A percentile compares a stretch with the other conserved stretches of the same genome.
Evolutionary conservation across 495 filamentous ascomycete genomes (phyloP).

Genomic region (Neurospora intermedia): DNA sequence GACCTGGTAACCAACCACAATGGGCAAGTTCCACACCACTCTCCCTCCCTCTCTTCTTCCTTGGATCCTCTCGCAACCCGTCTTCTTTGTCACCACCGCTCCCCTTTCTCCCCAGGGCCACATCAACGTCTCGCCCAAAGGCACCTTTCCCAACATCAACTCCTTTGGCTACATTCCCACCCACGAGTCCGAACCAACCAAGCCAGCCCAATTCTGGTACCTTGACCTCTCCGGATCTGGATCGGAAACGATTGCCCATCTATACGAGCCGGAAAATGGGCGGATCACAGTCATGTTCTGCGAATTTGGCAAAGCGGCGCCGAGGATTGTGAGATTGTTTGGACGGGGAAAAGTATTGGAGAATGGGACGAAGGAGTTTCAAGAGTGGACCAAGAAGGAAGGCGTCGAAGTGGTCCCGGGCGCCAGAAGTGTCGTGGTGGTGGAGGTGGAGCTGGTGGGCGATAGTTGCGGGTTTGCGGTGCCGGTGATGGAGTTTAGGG

Average conservation of each 20-base stretch:
- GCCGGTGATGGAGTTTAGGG: constrained; percentile 41
- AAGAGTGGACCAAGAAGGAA: constrained; percentile 35
- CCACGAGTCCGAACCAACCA: constrained; percentile 11
- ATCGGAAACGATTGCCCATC: constrained; percentile 58
- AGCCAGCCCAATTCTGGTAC: constrained; percentile 45
- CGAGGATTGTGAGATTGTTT: constrained; percentile 61
- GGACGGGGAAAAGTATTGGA: constrained; percentile 58
- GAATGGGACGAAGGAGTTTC: constrained; percentile 36
- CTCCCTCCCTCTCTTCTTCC: constrained; percentile 43
- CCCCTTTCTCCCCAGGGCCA: constrained; percentile 45
- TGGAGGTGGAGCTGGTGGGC: constrained; percentile 56
- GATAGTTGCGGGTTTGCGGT: constrained; percentile 43
- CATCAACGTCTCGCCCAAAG: constrained; percentile 65
- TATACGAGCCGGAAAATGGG: constrained; percentile 57
- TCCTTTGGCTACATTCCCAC: constrained; percentile 46
- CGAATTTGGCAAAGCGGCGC: constrained; percentile 40
- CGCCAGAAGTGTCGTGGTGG: constrained; percentile 49
- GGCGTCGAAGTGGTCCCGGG: constrained; percentile 33
- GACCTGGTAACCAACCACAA: constrained; percentile 10
- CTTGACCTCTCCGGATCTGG: constrained; percentile 63
- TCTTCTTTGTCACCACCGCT: constrained; percentile 61
- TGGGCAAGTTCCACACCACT: constrained; percentile 52
- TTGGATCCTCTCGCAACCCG: constrained; percentile 51
- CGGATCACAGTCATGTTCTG: constrained; percentile 63
- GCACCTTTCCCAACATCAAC: constrained; percentile 25